A percentile compares a stretch with the other conserved stretches of the same genome.
Conservation (phyloP, 75 land plant genomes). For the Cupressus sempervirens region DNA sequence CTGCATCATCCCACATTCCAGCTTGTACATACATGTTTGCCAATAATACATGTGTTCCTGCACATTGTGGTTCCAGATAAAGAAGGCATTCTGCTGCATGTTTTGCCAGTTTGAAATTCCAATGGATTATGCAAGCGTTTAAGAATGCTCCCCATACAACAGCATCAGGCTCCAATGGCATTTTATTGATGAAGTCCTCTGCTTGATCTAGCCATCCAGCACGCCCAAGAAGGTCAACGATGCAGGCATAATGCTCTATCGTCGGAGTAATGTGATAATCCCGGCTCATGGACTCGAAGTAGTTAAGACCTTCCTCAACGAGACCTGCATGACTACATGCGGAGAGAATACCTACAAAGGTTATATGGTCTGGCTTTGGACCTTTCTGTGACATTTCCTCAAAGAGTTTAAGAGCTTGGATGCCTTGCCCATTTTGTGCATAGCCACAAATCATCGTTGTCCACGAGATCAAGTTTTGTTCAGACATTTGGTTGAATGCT, state of each 20-base stretch:
- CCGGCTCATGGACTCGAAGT: constrained; percentile 38
- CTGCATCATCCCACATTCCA: constrained; percentile 59
- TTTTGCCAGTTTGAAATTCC: constrained; percentile 26
- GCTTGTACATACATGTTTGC: constrained; percentile 60
- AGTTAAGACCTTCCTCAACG: constrained; percentile 27
- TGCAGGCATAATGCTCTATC: constrained; percentile 46
- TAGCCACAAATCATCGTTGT: constrained; percentile 27
- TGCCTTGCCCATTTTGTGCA: constrained; percentile 22
- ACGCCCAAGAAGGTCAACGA: constrained; percentile 38
- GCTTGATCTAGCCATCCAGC: constrained; percentile 47
- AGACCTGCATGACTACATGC: constrained; percentile 44
- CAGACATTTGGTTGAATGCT: constrained; percentile 7
- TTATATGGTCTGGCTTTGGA: constrained; percentile 43
- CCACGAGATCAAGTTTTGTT: constrained; percentile 22
- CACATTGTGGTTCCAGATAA: constrained; percentile 37
- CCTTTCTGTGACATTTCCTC: constrained; percentile 13
- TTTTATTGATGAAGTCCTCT: constrained; percentile 30
- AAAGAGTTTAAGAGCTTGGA: constrained; percentile 20
- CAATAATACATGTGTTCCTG: constrained; percentile 36
- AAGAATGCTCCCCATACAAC: constrained; percentile 62
- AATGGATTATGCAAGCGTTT: constrained; percentile 26
- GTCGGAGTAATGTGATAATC: constrained; percentile 28
- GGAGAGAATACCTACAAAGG: constrained; percentile 47
- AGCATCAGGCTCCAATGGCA: constrained; percentile 38
- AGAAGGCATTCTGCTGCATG: constrained; percentile 33